phyloP scores from a whole-genome alignment of 225 moss, liverwort and hornwort species.

The Straminergon stramineum region DNA sequence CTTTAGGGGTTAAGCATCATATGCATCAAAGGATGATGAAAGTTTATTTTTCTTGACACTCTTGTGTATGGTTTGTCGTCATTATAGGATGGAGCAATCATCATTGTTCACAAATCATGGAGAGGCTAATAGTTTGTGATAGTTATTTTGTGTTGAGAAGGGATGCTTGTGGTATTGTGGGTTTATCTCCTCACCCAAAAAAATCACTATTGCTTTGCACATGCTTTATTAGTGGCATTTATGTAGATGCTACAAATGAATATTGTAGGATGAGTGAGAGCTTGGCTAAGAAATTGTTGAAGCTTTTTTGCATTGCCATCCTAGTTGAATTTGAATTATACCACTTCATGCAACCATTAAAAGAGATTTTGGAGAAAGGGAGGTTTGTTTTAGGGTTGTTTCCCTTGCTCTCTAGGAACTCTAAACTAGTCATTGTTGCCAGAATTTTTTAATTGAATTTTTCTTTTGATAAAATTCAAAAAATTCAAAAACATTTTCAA shows the following conservation, averaged over 20 bases:
- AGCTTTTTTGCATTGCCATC: background rate
- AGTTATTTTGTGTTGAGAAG: background rate
- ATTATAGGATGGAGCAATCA: background rate
- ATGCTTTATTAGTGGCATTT: background rate
- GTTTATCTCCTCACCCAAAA: background rate
- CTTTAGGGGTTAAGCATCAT: too few relatives aligned
- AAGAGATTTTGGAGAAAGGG: too few relatives aligned
- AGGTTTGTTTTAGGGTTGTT: too few relatives aligned
- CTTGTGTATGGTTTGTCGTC: accelerated
- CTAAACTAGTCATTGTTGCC: too few relatives aligned
- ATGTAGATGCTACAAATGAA: accelerated
- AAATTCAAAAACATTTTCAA: too few relatives aligned
- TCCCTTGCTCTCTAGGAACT: too few relatives aligned
- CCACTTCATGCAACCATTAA: background rate
- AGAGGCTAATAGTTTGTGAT: accelerated
- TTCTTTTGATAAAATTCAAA: too few relatives aligned
- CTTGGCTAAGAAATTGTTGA: accelerated
- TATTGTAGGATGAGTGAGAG: background rate
- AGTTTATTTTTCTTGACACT: background rate
- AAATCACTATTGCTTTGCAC: background rate
- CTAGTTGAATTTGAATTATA: background rate
- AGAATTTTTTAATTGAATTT: too few relatives aligned
- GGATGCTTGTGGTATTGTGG: background rate
- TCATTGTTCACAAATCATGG: background rate
- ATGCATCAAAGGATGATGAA: background rate